Conservation (phyloP, 2,329 filamentous ascomycete species). For the Xylariomycetidae sp. region DNA sequence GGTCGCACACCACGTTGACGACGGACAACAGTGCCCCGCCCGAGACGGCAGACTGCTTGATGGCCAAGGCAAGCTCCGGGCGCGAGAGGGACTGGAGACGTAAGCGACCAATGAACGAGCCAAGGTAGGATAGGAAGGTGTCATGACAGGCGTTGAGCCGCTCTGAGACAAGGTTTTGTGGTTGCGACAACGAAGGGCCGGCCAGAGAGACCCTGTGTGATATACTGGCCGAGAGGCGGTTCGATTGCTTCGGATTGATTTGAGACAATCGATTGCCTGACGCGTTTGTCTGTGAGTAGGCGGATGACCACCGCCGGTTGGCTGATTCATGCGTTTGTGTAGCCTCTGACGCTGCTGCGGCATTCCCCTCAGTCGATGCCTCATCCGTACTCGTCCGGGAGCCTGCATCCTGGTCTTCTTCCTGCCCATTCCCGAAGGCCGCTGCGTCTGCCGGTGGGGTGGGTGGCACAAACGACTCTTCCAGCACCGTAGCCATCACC, state of each 20-base stretch:
- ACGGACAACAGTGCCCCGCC: slow-evolving; percentile 74
- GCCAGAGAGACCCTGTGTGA: slow-evolving; percentile 73
- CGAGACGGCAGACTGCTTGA: slow-evolving; percentile 75
- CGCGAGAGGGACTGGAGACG: slow-evolving; percentile 90
- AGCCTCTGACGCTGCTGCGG: slow-evolving; percentile 31
- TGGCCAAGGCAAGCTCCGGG: slow-evolving; percentile 73
- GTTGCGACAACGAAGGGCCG: slow-evolving; percentile 56
- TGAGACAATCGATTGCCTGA: slow-evolving; percentile 30
- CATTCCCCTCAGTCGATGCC: slow-evolving; percentile 27
- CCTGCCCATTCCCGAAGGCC: slow-evolving; percentile 37
- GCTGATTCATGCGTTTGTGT: slow-evolving; percentile 30
- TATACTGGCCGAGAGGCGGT: slow-evolving; percentile 47
- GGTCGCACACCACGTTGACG: slow-evolving; percentile 74
- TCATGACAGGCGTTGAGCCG: slow-evolving; percentile 77
- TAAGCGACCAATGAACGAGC: slow-evolving; percentile 83
- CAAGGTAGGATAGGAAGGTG: slow-evolving; percentile 81
- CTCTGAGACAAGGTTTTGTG: slow-evolving; percentile 75
- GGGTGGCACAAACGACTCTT: slow-evolving; percentile 53
- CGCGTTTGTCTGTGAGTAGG: slow-evolving; percentile 30
- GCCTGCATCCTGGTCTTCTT: slow-evolving; percentile 32
- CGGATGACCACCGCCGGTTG: slow-evolving; percentile 42
- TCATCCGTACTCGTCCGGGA: slow-evolving; percentile 31
- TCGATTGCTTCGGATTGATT: slow-evolving; percentile 30
- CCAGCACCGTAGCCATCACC: slow-evolving; percentile 53
- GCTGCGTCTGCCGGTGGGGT: slow-evolving; percentile 57